Evolutionary conservation across 352 stramenopile genomes (phyloP).

Genomic region (Blastocystis sp.): DNA sequence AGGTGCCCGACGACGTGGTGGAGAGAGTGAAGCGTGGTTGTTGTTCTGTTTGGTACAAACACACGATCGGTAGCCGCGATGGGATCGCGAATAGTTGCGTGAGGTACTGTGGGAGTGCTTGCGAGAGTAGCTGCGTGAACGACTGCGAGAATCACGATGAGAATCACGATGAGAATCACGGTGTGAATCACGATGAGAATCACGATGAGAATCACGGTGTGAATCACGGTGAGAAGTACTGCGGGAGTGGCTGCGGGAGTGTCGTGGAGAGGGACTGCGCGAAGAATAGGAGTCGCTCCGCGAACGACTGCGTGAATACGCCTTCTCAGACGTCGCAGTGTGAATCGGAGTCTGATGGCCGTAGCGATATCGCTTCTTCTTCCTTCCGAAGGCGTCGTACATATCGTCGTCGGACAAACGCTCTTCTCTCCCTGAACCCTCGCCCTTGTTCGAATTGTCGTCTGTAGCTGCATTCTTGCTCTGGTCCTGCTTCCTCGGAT

Average conservation of each 20-base stretch:
- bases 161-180: background rate
- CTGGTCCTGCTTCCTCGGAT: constrained; percentile 1
- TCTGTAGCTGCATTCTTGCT: background rate
- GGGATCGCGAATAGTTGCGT: background rate
- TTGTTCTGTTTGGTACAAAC: background rate
- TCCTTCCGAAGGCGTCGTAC: constrained; percentile 40
- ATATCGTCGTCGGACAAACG: constrained; percentile 29
- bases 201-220: background rate
- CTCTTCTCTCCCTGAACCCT: constrained; percentile 4
- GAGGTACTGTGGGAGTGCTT: background rate
- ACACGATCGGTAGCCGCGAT: background rate
- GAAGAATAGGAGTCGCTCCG: background rate
- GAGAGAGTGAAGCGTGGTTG: background rate
- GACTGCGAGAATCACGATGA: background rate
- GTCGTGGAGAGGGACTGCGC: too few relatives aligned
- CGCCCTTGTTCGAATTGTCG: background rate
- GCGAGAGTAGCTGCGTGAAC: background rate
- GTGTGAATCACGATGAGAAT: background rate
- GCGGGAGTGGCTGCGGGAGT: background rate
- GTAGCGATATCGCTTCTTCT: constrained; percentile 35
- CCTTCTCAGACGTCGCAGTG: background rate
- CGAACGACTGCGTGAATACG: background rate
- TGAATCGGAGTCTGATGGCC: background rate
- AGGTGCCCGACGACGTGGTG: constrained; percentile 22
- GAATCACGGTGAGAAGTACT: background rate